Conservation (phyloP, 2,329 filamentous ascomycete genomes). For the Zymoseptoria tritici region DNA sequence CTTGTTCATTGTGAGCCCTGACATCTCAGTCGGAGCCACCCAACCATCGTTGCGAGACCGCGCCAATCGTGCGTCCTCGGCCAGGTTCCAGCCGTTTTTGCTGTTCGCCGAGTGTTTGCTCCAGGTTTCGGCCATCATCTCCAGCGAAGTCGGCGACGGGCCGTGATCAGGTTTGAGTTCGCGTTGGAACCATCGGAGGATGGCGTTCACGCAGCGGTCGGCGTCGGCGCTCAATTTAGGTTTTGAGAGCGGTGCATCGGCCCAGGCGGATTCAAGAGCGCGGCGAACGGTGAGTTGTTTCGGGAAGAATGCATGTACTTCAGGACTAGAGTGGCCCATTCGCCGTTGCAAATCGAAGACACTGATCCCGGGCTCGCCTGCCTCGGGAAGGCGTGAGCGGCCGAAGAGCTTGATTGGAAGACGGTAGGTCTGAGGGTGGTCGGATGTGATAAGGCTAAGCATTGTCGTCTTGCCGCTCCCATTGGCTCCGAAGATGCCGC, state of each 20-base stretch:
- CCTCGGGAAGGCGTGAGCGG: conserved; percentile 66
- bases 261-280: conserved; percentile 79
- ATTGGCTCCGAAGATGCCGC: conserved; percentile 90
- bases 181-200: conserved; percentile 66
- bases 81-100: neutral
- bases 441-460: conserved; percentile 84
- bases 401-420: conserved; percentile 83
- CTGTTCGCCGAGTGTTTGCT: neutral
- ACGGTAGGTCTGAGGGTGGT: conserved; percentile 91
- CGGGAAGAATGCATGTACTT: conserved; percentile 90
- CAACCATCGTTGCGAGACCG: too few relatives aligned
- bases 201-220: conserved; percentile 56
- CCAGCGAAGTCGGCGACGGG: neutral
- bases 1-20: neutral
- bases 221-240: conserved; percentile 57
- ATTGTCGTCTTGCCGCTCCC: conserved; percentile 93
- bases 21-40: too few relatives aligned
- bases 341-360: conserved; percentile 87
- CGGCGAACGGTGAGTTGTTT: conserved; percentile 64
- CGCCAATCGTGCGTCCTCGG: neutral
- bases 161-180: conserved; percentile 58
- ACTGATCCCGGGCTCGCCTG: conserved; percentile 65
- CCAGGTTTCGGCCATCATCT: neutral
- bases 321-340: conserved; percentile 88
- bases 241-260: conserved; percentile 71